Evolutionary conservation across 2,329 filamentous ascomycete species (phyloP).

Genomic region (Xylariaceae sp.): DNA sequence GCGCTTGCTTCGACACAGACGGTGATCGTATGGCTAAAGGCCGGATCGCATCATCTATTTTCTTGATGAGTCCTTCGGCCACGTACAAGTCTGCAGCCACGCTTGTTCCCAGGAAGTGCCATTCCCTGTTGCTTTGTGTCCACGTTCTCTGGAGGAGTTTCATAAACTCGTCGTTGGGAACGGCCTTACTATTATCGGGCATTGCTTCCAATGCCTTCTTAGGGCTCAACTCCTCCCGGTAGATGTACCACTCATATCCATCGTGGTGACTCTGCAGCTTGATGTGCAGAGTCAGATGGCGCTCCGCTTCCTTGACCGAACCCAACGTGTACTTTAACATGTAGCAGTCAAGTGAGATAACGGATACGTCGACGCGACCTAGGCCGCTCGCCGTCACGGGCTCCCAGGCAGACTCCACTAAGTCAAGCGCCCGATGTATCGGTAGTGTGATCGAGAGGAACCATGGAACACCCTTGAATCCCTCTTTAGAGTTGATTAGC

Average conservation of each 20-base stretch:
- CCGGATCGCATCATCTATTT: conserved; percentile 44
- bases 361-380: conserved; percentile 46
- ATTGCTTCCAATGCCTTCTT: background rate
- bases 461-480: conserved; percentile 48
- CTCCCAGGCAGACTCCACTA: conserved; percentile 53
- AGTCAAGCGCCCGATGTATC: conserved; percentile 56
- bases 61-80: conserved; percentile 41
- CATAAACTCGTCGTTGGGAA: conserved; percentile 30
- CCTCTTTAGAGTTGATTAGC: conserved; percentile 35
- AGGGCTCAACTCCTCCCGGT: conserved; percentile 31
- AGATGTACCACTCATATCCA: conserved; percentile 48
- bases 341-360: conserved; percentile 53
- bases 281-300: conserved; percentile 48
- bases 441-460: conserved; percentile 59
- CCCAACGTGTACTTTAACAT: conserved; percentile 48
- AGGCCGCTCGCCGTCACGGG: conserved; percentile 38
- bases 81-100: conserved; percentile 40
- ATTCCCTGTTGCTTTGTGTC: conserved; percentile 25
- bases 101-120: conserved; percentile 34
- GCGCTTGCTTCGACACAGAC: conserved; percentile 24
- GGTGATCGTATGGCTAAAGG: conserved; percentile 31
- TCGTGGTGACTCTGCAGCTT: conserved; percentile 45
- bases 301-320: conserved; percentile 26
- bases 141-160: conserved; percentile 29
- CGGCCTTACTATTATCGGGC: too few relatives aligned